Base-by-base conservation (phyloP, 164 flowering plant species). In the Brasenia schreberi region DNA sequence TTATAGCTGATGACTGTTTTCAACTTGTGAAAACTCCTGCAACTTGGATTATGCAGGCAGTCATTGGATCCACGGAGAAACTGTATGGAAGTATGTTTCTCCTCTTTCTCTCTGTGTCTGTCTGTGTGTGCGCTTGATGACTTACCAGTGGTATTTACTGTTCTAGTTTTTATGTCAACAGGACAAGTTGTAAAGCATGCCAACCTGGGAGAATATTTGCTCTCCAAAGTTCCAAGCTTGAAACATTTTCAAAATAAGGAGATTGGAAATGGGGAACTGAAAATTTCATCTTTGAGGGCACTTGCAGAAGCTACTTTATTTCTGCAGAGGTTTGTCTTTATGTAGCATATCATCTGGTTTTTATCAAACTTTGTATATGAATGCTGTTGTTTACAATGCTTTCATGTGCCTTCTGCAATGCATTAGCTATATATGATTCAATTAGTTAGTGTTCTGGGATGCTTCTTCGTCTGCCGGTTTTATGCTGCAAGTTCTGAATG, bases 1-100 rank as follows among this genome's bases (percentile, higher is more conserved):
- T 87, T 39, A 61, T 93, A 14, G 98, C 97, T 63, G 96, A 90
- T 81, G 98, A 93, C 73, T 87, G 85, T 70, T 89, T 88, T 76
- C 78, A 83, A 62, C 77, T 77, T 42, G 67, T 70, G 44, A 87
- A 79, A 67, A 69, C 81, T 72, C 87, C 92, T 65, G 66, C 62
- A 64, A 84, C 72, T 64, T 77, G 85, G 67, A 59, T 82, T 65
- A 59, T 74, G 70, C 87, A 84, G 72, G 85, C 78, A 77, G 94
- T 90, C 69, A 75, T 75, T 65, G 85, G 75, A 78, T 86, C 96
- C 52, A 75, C 83, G 6, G 97, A 93, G 82, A 90, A 89, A 78
- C 79, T 83, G 43, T 90, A 79, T 78, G 98, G 98, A 79, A 93
- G 98, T 93, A 87, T 72, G 98, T 77, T 65, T 58, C 59, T 63